Base-by-base conservation (phyloP, 306 rosid genomes). In the Sophora flavescens region DNA sequence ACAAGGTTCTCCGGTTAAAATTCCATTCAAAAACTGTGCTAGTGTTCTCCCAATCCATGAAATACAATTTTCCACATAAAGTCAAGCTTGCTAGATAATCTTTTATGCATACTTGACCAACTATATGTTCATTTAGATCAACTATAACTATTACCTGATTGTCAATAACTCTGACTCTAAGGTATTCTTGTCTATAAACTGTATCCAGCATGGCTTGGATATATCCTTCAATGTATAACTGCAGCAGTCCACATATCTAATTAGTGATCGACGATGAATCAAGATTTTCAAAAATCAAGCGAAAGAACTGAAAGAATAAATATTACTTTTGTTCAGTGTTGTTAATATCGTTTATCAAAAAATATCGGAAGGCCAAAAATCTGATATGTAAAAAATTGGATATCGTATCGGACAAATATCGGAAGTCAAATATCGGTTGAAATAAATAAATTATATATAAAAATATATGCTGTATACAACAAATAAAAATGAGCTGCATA, bases 131-230 rank as follows among this genome's bases (percentile, higher is more conserved):
- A 47, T 76, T 72, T 62, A 63, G 68, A 60, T 76, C 15, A 68
- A 69, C 6, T 33, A 52, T 72, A 68, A 69, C 6, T 33, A 52
- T 72, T 88, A 92, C 98, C 97, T 86, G 88, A 88, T 90, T 83
- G 71, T 95, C 97, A 44, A 89, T 74, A 76, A 90, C 98, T 80
- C 92, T 88, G 84, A 92, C 97, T 80, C 98, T 82, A 72, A 95
- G 90, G 77, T 90, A 95, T 77, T 92, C 98, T 84, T 95, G 97
- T 85, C 91, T 88, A 75, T 85, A 95, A 78, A 90, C 68, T 35
- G 97, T 80, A 79, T 95, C 97, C 92, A 92, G 85, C 98, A 92
- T 92, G 68, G 97, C 98, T 89, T 95, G 97, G 79, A 95, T 86
- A 86, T 95, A 95, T 74, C 98, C 98, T 92, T 95, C 98, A 81